phyloP scores from a whole-genome alignment of 192 early-diverging fungal genomes.

The Podila horticola region DNA sequence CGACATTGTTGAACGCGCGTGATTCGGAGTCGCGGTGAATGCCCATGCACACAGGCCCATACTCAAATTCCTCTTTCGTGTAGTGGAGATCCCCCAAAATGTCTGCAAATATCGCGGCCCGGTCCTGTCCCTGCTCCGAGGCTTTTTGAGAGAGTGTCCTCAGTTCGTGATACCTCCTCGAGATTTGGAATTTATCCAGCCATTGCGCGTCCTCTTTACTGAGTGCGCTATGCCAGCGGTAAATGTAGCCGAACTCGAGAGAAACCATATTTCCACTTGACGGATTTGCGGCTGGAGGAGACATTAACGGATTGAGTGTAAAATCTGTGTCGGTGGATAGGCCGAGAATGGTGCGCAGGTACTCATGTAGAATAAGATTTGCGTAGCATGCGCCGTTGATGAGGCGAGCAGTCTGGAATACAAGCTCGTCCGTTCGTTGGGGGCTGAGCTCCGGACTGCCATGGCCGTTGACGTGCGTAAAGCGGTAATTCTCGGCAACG shows the following conservation, averaged over 20 bases:
- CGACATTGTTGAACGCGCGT: conserved; percentile 17
- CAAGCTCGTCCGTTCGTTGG: conserved; percentile 44
- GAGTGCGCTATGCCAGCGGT: conserved; percentile 60
- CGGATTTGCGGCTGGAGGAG: conserved; percentile 22
- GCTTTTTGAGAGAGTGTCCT: no score
- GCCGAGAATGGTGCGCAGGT: conserved; percentile 59
- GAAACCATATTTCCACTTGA: conserved; percentile 54
- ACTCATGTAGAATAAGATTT: conserved; percentile 56
- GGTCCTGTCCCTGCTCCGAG: no score
- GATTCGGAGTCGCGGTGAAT: no score
- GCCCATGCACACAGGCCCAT: no score
- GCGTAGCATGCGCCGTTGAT: conserved; percentile 58
- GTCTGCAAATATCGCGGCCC: no score
- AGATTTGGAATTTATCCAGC: conserved; percentile 28
- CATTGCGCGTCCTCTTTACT: conserved; percentile 49
- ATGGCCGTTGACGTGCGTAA: conserved; percentile 1
- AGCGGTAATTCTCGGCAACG: conserved; percentile 47
- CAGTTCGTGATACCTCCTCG: no score
- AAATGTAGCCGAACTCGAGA: conserved; percentile 56
- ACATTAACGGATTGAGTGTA: conserved; percentile 39
- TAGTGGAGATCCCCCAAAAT: no score
- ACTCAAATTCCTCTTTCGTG: no score
- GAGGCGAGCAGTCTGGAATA: conserved; percentile 63
- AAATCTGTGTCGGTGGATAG: conserved; percentile 18
- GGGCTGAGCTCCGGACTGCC: conserved; percentile 12